Evolutionary conservation across 306 rosid genomes (phyloP).

Genomic region (Dalbergia cochinchinensis): DNA sequence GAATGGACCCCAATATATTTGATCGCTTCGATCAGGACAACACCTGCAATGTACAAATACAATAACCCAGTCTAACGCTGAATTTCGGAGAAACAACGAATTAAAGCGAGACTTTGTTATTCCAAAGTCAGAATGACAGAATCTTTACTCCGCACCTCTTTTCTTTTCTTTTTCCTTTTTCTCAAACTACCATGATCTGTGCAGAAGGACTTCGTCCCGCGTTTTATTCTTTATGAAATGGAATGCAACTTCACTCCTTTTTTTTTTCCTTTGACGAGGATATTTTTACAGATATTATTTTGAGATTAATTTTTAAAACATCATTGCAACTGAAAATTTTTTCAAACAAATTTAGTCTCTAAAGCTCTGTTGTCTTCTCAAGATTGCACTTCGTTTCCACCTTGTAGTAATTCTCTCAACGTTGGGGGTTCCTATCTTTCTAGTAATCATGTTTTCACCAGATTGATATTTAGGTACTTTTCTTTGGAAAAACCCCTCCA

Average conservation of each 20-base stretch:
- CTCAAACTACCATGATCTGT: not conserved
- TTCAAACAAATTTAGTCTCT: no score
- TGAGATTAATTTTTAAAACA: no score
- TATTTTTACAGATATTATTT: no score
- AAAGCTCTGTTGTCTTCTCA: no score
- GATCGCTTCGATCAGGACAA: not conserved
- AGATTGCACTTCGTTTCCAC: no score
- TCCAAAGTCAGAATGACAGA: not conserved
- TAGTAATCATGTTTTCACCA: no score
- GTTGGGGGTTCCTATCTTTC: not conserved
- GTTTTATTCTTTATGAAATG: not conserved
- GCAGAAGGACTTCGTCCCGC: not conserved
- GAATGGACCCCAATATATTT: not conserved
- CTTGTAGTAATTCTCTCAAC: not conserved
- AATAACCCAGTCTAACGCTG: not conserved
- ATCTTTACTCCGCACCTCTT: no score
- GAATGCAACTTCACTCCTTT: not conserved
- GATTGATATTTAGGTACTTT: no score
- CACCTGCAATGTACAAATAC: not conserved
- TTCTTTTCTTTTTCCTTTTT: no score
- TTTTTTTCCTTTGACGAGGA: not conserved
- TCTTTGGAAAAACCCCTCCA: not conserved
- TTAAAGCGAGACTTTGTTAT: not conserved
- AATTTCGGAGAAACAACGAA: not conserved
- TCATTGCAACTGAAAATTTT: no score